Evolutionary conservation across 1,139 yeast genomes (phyloP).

Genomic region (Pichia sp.): DNA sequence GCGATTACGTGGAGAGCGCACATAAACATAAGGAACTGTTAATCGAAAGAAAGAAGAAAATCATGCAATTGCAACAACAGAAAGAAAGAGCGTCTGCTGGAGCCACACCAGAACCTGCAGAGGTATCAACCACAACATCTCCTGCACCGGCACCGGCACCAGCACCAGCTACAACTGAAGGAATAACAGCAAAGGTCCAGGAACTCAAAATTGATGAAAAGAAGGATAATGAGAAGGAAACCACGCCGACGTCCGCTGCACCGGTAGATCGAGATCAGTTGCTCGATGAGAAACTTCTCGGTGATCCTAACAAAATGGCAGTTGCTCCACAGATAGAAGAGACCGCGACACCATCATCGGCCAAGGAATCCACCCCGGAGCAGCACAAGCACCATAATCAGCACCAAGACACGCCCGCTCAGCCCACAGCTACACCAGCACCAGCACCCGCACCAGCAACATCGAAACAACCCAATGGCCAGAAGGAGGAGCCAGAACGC

Average conservation of each 20-base stretch:
- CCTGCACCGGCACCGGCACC: no score
- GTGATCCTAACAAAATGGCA: slow-evolving; percentile 21
- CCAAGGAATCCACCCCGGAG: not conserved
- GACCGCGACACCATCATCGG: slow-evolving; percentile 10
- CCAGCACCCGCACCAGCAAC: not conserved
- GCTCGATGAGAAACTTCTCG: slow-evolving; percentile 11
- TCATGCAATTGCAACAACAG: slow-evolving; percentile 20
- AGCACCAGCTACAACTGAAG: no score
- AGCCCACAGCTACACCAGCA: no score
- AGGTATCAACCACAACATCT: no score
- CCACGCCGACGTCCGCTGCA: no score
- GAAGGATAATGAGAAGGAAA: no score
- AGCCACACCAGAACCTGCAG: no score
- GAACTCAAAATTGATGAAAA: no score
- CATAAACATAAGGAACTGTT: slow-evolving; percentile 38
- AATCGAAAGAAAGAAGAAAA: slow-evolving; percentile 31
- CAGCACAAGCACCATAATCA: not conserved
- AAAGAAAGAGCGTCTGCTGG: slow-evolving; percentile 13
- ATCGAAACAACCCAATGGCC: not conserved
- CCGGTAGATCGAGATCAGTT: slow-evolving; percentile 4
- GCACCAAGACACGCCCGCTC: not conserved
- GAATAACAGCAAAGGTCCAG: no score
- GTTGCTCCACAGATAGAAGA: slow-evolving; percentile 13
- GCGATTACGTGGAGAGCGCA: slow-evolving; percentile 39
- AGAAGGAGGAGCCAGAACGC: slow-evolving; percentile 25